These are phyloP conservation scores for Claviceps spartinae DNA, from an alignment of 2,329 filamentous ascomycete genomes.

Conservation along the genomic window DNA sequence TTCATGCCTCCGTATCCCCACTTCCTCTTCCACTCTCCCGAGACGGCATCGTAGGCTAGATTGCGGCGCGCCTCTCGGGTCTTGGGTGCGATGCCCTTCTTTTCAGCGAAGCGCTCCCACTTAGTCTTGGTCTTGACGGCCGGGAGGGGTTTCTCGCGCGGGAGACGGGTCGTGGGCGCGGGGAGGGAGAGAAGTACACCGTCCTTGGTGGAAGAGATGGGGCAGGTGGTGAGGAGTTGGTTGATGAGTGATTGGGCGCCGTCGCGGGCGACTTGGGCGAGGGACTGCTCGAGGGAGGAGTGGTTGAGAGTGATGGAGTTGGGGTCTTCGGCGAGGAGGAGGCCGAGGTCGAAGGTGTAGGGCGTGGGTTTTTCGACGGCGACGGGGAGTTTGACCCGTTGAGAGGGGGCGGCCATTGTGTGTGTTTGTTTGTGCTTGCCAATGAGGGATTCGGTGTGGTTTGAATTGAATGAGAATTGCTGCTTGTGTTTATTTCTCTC, in stretches of 20 bases:
- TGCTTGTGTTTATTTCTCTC: not conserved
- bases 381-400: conserved; percentile 41
- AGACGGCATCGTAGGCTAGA: conserved; percentile 71
- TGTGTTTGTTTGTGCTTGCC: not conserved
- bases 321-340: conserved; percentile 74
- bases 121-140: conserved; percentile 71
- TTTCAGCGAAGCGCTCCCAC: conserved; percentile 91
- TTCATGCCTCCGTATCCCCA: conserved; percentile 93
- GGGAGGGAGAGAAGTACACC: conserved; percentile 74
- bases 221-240: conserved; percentile 81
- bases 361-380: conserved; percentile 71
- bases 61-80: conserved; percentile 61
- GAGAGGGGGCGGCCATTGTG: conserved; percentile 22
- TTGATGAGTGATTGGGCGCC: conserved; percentile 87
- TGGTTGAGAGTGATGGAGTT: conserved; percentile 58
- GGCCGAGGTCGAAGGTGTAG: conserved; percentile 84
- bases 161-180: conserved; percentile 52
- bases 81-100: conserved; percentile 93
- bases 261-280: conserved; percentile 67
- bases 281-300: conserved; percentile 46
- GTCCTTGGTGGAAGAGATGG: conserved; percentile 53
- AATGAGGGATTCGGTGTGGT: not conserved
- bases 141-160: conserved; percentile 86
- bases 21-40: conserved; percentile 78
- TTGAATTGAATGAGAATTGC: not conserved